These are phyloP conservation scores for Solanum commersonii DNA, from an alignment of 257 asterid genomes.

Conservation along the genomic window DNA sequence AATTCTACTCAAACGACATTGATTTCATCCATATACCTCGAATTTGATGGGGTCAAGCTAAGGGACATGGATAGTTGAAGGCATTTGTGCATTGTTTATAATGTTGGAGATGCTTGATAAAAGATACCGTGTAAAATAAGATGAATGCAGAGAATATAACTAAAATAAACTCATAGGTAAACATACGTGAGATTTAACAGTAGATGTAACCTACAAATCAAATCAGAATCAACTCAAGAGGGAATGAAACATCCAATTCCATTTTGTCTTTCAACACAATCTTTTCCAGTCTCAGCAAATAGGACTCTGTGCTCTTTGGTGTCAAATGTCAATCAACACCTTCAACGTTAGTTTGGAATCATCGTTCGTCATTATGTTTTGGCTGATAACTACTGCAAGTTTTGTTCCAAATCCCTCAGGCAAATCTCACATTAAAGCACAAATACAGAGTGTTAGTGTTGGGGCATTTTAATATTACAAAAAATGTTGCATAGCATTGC, in stretches of 20 bases:
- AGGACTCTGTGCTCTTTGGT: neutral
- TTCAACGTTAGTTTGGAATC: too few relatives aligned
- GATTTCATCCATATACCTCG: neutral
- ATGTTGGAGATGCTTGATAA: neutral
- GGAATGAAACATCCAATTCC: neutral
- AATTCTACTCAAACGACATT: too few relatives aligned
- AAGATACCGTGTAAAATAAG: neutral
- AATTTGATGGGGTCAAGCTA: too few relatives aligned
- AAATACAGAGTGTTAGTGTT: too few relatives aligned
- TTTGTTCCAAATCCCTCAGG: too few relatives aligned
- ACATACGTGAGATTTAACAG: neutral
- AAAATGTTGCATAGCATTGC: too few relatives aligned
- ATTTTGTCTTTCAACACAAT: neutral
- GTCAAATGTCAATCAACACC: too few relatives aligned
- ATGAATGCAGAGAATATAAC: neutral
- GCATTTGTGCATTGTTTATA: neutral
- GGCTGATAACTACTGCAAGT: too few relatives aligned
- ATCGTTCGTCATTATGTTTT: too few relatives aligned
- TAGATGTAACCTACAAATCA: neutral
- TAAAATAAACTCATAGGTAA: neutral
- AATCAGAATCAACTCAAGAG: neutral
- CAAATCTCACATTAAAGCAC: too few relatives aligned
- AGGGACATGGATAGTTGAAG: neutral
- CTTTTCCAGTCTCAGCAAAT: neutral
- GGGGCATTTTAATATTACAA: too few relatives aligned